Conservation (phyloP, 495 filamentous ascomycete species). For the Bathelium albidoporum region DNA sequence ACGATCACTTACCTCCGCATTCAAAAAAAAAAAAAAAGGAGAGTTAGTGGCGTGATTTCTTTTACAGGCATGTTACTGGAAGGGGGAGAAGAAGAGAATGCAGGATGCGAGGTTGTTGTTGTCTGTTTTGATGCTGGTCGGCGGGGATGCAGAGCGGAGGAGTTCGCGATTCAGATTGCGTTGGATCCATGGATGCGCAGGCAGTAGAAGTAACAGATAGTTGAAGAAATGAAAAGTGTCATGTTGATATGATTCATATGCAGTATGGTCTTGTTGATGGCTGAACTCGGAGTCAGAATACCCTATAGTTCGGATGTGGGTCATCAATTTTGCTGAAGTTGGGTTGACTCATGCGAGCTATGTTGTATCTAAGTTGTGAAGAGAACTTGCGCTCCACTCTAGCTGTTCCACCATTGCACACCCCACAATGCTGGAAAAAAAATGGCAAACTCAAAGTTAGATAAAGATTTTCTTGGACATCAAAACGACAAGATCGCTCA, state of each 20-base stretch:
- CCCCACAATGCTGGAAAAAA: no score
- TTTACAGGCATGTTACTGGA: background rate
- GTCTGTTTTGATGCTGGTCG: background rate
- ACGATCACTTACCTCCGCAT: no score
- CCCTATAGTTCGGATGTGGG: no score
- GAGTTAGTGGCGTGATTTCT: no score
- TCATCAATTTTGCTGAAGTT: no score
- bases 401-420: no score
- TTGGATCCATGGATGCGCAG: background rate
- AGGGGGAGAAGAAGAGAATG: background rate
- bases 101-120: background rate
- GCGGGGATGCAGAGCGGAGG: background rate
- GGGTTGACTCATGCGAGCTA: no score
- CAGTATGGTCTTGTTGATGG: no score
- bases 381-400: background rate
- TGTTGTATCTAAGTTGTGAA: no score
- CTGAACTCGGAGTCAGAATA: no score
- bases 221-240: background rate
- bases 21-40: no score
- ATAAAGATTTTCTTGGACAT: background rate
- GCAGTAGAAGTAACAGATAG: background rate
- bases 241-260: no score
- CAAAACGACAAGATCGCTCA: slow-evolving; percentile 15
- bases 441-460: slow-evolving; percentile 61
- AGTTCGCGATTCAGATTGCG: background rate